Evolutionary conservation across 2,329 filamentous ascomycete species (phyloP).

Genomic region (Penicillium rolfsii): DNA sequence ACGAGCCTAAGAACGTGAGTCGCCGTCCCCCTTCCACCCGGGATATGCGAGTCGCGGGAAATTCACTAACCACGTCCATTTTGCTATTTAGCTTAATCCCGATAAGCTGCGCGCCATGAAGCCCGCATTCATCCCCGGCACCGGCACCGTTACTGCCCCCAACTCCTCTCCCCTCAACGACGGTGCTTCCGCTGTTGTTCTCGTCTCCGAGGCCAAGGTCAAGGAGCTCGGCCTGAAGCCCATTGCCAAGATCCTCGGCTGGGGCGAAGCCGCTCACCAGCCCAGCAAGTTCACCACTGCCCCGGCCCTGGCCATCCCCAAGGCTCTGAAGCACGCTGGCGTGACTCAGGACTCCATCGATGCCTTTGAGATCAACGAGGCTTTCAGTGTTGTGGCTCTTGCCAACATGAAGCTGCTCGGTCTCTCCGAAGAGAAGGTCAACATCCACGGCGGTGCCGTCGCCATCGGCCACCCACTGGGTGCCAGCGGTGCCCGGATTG

Average conservation of each 20-base stretch:
- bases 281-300: conserved; percentile 96
- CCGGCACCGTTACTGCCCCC: conserved; percentile 88
- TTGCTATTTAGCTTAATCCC: conserved; percentile 62
- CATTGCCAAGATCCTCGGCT: conserved; percentile 93
- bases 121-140: conserved; percentile 74
- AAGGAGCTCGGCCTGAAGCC: conserved; percentile 90
- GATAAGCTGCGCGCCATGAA: conserved; percentile 85
- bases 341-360: conserved; percentile 78
- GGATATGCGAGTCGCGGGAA: not conserved
- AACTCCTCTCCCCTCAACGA: conserved; percentile 97
- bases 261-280: conserved; percentile 90
- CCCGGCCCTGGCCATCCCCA: conserved; percentile 90
- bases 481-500: conserved; percentile 89
- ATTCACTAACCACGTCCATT: conserved; percentile 4
- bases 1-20: conserved; percentile 87
- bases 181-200: conserved; percentile 86
- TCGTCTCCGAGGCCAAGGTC: conserved; percentile 91
- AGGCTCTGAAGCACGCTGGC: conserved; percentile 93
- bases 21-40: not conserved
- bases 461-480: conserved; percentile 95
- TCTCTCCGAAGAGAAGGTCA: conserved; percentile 82
- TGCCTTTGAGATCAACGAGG: conserved; percentile 99
- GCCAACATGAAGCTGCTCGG: conserved; percentile 93
- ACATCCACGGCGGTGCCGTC: conserved; percentile 92
- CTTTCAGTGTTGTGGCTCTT: conserved; percentile 93